Percentiles rank a stretch among this genome's conserved stretches.
Evolutionary conservation across 192 early-diverging fungal species (phyloP).

Genomic region (Podila minutissima): DNA sequence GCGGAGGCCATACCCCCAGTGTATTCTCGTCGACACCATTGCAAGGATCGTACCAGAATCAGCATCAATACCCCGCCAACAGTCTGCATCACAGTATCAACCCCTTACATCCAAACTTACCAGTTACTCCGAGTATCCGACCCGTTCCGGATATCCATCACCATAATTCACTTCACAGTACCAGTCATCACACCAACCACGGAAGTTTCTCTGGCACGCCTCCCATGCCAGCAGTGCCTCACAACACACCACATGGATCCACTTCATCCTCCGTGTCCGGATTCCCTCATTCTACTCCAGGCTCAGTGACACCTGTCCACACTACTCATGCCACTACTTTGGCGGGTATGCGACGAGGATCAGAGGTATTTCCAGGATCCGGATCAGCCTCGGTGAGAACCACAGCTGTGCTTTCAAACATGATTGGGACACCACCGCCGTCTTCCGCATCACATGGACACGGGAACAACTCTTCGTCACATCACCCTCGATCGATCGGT

Average conservation of each 20-base stretch:
- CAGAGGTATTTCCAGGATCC: slow-evolving; percentile 12
- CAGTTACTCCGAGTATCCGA: slow-evolving; percentile 35
- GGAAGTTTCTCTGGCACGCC: slow-evolving; percentile 23
- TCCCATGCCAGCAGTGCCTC: slow-evolving; percentile 22
- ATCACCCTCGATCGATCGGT: slow-evolving; percentile 14
- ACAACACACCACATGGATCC: slow-evolving; percentile 38
- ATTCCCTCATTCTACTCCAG: not conserved
- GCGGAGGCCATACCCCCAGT: slow-evolving; percentile 13
- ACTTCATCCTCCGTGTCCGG: slow-evolving; percentile 24
- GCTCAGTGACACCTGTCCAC: slow-evolving; percentile 23
- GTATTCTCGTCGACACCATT: slow-evolving; percentile 28
- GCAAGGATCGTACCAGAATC: slow-evolving; percentile 17
- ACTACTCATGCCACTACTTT: slow-evolving; percentile 17
- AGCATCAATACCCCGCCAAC: slow-evolving; percentile 6
- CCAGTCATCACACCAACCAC: slow-evolving; percentile 7
- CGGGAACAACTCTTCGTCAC: not conserved
- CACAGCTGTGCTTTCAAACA: slow-evolving; percentile 14
- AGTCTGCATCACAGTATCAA: not conserved
- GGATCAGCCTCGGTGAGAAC: slow-evolving; percentile 10
- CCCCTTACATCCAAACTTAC: slow-evolving; percentile 11
- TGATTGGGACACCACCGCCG: slow-evolving; percentile 19
- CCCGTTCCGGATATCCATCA: slow-evolving; percentile 42
- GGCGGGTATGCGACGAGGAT: slow-evolving; percentile 23
- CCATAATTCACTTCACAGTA: slow-evolving; percentile 1
- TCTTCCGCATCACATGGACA: slow-evolving; percentile 5